Conservation (phyloP, 768 basidiomycete species). For the Auricularia cornea region DNA sequence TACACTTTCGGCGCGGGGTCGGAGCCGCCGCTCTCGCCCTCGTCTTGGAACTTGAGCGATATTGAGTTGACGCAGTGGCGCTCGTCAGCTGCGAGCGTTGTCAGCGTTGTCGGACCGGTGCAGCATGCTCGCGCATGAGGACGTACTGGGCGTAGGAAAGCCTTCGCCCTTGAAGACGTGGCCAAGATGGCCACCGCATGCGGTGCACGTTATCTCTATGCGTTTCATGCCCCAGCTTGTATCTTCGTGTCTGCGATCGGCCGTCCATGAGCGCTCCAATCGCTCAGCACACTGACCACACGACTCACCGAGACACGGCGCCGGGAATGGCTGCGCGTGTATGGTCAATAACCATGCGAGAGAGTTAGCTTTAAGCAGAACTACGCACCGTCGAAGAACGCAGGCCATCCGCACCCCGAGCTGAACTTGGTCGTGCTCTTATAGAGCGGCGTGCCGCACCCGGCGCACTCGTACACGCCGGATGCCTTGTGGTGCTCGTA, state of each 20-base stretch:
- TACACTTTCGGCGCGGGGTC: slow-evolving; percentile 5
- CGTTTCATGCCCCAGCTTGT: slow-evolving; percentile 54
- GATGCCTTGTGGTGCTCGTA: slow-evolving; percentile 60
- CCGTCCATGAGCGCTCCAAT: not conserved
- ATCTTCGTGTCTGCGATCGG: slow-evolving; percentile 65
- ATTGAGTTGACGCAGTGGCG: slow-evolving; percentile 88
- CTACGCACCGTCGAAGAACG: slow-evolving; percentile 78
- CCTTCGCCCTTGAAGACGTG: slow-evolving; percentile 95
- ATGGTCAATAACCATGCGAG: slow-evolving; percentile 4
- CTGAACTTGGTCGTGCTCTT: slow-evolving; percentile 86
- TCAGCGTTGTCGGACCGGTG: not conserved
- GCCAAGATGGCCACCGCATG: slow-evolving; percentile 89
- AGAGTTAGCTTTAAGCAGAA: too few relatives aligned
- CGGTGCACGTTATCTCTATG: slow-evolving; percentile 82
- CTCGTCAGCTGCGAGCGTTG: slow-evolving; percentile 50
- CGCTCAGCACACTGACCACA: not conserved
- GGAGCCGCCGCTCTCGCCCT: slow-evolving; percentile 13
- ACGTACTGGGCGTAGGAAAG: slow-evolving; percentile 66
- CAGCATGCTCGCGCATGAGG: slow-evolving; percentile 12
- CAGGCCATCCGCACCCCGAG: slow-evolving; percentile 96
- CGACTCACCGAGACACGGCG: slow-evolving; percentile 49
- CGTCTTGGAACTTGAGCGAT: slow-evolving; percentile 56
- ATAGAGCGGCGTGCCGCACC: slow-evolving; percentile 76
- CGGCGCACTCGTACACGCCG: slow-evolving; percentile 74
- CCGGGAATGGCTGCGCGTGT: slow-evolving; percentile 69